These are phyloP conservation scores for Isoetes taiwanensis DNA, from an alignment of 75 land plant species.

Conservation along the genomic window DNA sequence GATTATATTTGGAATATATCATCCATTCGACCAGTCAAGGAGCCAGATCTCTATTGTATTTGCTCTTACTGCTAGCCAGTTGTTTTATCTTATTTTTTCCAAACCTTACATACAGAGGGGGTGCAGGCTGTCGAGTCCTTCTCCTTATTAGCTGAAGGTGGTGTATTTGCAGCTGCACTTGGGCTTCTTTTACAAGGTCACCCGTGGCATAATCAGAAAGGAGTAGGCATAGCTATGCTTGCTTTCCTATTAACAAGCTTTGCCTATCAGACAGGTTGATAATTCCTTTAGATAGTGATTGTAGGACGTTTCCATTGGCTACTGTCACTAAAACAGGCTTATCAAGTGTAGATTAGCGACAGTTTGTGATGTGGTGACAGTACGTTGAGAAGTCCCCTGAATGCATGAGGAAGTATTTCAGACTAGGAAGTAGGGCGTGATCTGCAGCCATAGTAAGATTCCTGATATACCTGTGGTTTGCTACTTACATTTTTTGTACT, in stretches of 20 bases:
- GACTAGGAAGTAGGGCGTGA: too few relatives aligned
- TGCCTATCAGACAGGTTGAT: too few relatives aligned
- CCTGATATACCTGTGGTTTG: too few relatives aligned
- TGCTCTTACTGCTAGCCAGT: conserved; percentile 48
- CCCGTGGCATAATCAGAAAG: conserved; percentile 11
- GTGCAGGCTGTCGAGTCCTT: conserved; percentile 71
- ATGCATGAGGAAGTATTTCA: too few relatives aligned
- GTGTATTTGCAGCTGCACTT: conserved; percentile 34
- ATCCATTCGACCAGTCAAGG: conserved; percentile 13
- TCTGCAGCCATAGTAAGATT: too few relatives aligned
- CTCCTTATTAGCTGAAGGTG: conserved; percentile 40
- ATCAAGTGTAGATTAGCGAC: too few relatives aligned
- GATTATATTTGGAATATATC: conserved; percentile 35
- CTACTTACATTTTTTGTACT: too few relatives aligned
- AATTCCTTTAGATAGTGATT: too few relatives aligned
- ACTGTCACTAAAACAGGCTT: too few relatives aligned
- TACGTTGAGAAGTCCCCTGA: too few relatives aligned
- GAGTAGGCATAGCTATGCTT: conserved; percentile 41
- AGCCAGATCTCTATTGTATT: conserved; percentile 27
- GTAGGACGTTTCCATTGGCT: too few relatives aligned
- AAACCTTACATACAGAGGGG: conserved; percentile 69
- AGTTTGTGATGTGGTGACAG: too few relatives aligned
- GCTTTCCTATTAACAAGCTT: conserved; percentile 28
- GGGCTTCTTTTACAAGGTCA: conserved; percentile 32
- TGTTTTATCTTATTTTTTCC: conserved; percentile 52